Base-by-base conservation (phyloP, 257 asterid genomes). In the Solanum piurae region DNA sequence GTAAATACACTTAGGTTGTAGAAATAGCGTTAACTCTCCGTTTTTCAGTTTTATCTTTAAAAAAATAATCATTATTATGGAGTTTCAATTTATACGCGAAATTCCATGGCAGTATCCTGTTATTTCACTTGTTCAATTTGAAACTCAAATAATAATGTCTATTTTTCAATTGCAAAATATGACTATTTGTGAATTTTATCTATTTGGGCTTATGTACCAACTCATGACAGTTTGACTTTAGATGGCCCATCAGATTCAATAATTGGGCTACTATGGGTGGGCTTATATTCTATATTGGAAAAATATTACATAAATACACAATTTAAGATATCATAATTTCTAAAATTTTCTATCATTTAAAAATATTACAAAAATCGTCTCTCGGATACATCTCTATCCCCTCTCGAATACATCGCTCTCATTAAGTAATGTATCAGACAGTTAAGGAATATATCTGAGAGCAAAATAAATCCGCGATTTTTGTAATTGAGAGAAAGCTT, bases 401-500 rank as follows among this genome's bases (percentile, higher is more conserved):
- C 25, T 52, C 4, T 55, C 11, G 64, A 20, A 7, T 55, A 55
- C 64, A 55, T 55, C 4, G 0, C 64, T 20, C 25, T 4, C n/a
- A 7, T 7, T 55, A 55, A 55, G 64, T 20, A 55, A 55, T 55
- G 23, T 18, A 55, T 55, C 64, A 20, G 0, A 55, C 64, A 55
- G 0, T 0, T 4, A 7, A 55, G 25, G 10, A 55, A 55, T 55
- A 20, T 55, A 55, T 55, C 1, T 21, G 5, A 55, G 11, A 55
- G 0, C 25, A 55, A 18, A 20, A 0, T 0, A 55, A 55, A 6
- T 55, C 2, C 1, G 5, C 0, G n/a, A 55, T 20, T 55, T 55
- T 55, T 55, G 1, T 55, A 55, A 20, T 20, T 3, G 11, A 20
- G 38, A 6, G 25, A 55, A 55, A 55, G 2, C 64, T 55, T 20